phyloP scores from a whole-genome alignment of 306 rosid species.

The Glycine soja region DNA sequence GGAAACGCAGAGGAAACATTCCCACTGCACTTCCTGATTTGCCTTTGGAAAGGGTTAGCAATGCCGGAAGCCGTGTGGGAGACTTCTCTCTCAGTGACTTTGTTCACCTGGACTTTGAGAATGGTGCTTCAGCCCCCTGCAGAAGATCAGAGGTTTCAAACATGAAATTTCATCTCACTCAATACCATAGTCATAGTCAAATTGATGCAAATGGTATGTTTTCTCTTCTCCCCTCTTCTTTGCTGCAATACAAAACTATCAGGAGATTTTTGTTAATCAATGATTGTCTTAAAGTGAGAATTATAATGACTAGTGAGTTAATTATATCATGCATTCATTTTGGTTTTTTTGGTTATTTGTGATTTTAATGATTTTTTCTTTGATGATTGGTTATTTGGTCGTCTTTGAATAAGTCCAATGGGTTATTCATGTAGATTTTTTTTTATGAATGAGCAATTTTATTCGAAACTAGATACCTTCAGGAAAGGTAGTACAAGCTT shows the following conservation, averaged over 20 bases:
- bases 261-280: not conserved
- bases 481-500: too few species aligned
- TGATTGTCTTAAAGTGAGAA: not conserved
- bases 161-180: conserved; percentile 71
- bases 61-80: conserved; percentile 56
- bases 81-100: conserved; percentile 64
- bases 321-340: conserved; percentile 14
- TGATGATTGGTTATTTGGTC: not conserved
- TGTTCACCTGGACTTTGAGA: conserved; percentile 71
- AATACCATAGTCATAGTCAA: conserved; percentile 77
- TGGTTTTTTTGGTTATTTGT: conserved; percentile 26
- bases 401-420: not conserved
- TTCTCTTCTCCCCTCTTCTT: not conserved
- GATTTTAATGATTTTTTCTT: not conserved
- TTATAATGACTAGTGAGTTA: not conserved
- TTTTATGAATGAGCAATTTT: too few species aligned
- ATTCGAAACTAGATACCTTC: too few species aligned
- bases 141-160: conserved; percentile 77
- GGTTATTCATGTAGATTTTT: not conserved
- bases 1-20: conserved; percentile 56
- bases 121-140: conserved; percentile 63
- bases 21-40: conserved; percentile 54
- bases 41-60: conserved; percentile 55
- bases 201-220: conserved; percentile 65
- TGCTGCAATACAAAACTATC: not conserved